Percentiles rank a stretch among this genome's conserved stretches.
Evolutionary conservation across 768 basidiomycete genomes (phyloP).

Genomic region (Tephrocybe sp.): DNA sequence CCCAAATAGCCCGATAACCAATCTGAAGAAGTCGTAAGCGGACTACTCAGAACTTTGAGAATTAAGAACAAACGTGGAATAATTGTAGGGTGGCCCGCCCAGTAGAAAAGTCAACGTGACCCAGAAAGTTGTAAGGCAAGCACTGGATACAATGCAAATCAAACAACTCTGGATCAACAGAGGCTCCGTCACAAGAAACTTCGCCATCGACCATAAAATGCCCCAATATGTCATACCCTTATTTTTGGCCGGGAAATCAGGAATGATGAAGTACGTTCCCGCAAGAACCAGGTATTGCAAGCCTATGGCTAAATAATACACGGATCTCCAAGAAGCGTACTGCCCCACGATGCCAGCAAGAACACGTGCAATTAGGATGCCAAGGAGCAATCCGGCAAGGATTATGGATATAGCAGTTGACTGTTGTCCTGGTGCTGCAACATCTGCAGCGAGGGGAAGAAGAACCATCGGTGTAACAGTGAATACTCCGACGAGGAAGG

Average conservation of each 20-base stretch:
- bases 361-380: conserved; percentile 70
- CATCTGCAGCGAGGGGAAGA: conserved; percentile 72
- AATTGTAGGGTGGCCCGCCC: conserved; percentile 69
- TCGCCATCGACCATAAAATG: conserved; percentile 72
- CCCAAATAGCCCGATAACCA: conserved; percentile 70
- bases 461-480: conserved; percentile 76
- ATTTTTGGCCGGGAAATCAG: conserved; percentile 81
- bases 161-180: conserved; percentile 65
- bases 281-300: conserved; percentile 57
- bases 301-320: conserved; percentile 75
- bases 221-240: conserved; percentile 56
- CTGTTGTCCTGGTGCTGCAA: conserved; percentile 68
- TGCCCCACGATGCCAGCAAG: conserved; percentile 71
- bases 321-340: conserved; percentile 65
- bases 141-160: conserved; percentile 57
- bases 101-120: conserved; percentile 66
- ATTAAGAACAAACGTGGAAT: conserved; percentile 52
- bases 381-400: conserved; percentile 61
- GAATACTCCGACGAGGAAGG: conserved; percentile 66
- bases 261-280: conserved; percentile 60
- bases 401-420: conserved; percentile 75
- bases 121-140: conserved; percentile 35
- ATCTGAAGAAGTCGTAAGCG: conserved; percentile 19
- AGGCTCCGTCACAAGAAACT: conserved; percentile 73
- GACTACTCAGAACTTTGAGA: too few relatives aligned